phyloP scores from a whole-genome alignment of 768 basidiomycete genomes.

The Xanthoconium purpureum region DNA sequence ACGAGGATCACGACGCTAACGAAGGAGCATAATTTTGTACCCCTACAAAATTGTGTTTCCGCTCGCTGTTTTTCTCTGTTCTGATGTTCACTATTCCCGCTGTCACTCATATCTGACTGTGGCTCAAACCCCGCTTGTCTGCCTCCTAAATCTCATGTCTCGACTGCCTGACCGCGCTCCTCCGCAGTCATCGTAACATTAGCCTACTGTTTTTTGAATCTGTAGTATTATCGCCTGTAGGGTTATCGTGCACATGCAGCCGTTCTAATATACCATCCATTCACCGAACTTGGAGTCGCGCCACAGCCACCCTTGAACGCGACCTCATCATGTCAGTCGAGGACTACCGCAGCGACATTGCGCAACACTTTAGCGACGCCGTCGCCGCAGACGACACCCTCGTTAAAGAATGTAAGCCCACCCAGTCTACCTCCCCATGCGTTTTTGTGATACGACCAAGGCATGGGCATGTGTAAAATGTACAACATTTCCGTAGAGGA shows the following conservation, averaged over 20 bases:
- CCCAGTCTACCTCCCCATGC: slow-evolving; percentile 10
- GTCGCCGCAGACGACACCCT: slow-evolving; percentile 42
- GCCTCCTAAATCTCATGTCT: slow-evolving; percentile 10
- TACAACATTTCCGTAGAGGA: slow-evolving; percentile 52
- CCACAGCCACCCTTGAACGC: no score
- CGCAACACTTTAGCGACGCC: slow-evolving; percentile 24
- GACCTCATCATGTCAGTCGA: slow-evolving; percentile 22
- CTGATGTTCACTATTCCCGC: slow-evolving; percentile 20
- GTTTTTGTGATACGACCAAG: slow-evolving; percentile 34
- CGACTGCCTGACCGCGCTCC: slow-evolving; percentile 11
- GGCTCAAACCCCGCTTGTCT: slow-evolving; percentile 15
- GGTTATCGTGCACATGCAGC: slow-evolving; percentile 17
- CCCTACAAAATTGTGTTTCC: background rate
- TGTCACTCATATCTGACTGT: slow-evolving; percentile 22
- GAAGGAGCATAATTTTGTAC: slow-evolving; percentile 13
- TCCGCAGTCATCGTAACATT: slow-evolving; percentile 20
- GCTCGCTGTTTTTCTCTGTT: slow-evolving; percentile 6
- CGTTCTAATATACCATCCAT: slow-evolving; percentile 20
- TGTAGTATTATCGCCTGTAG: slow-evolving; percentile 35
- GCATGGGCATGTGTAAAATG: slow-evolving; percentile 60
- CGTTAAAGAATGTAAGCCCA: slow-evolving; percentile 49
- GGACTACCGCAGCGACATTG: slow-evolving; percentile 19
- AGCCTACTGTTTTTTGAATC: slow-evolving; percentile 18
- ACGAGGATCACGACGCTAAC: slow-evolving; percentile 11
- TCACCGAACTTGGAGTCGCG: background rate